These are phyloP conservation scores for Hericium erinaceus DNA, from an alignment of 768 basidiomycete species.

Conservation along the genomic window DNA sequence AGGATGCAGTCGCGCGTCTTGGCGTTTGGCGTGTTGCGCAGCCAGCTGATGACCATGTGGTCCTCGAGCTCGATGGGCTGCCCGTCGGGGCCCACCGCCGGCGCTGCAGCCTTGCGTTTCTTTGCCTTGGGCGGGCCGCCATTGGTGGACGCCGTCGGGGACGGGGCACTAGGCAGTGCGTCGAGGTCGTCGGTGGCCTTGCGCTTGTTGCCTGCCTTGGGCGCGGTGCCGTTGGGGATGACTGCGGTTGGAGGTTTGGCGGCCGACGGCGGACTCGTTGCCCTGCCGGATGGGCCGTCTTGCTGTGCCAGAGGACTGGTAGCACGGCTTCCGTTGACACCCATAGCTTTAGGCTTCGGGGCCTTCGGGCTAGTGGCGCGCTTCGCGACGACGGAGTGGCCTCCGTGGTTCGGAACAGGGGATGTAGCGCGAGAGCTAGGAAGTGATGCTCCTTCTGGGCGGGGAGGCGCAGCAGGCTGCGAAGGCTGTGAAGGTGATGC, in stretches of 20 bases:
- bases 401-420: constrained; percentile 51
- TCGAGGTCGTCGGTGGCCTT: constrained; percentile 39
- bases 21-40: constrained; percentile 57
- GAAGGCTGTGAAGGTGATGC: constrained; percentile 24
- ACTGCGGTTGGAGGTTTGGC: not conserved
- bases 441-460: constrained; percentile 25
- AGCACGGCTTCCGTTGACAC: constrained; percentile 36
- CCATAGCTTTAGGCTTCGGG: constrained; percentile 43
- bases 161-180: constrained; percentile 2
- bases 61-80: constrained; percentile 53
- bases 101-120: constrained; percentile 38
- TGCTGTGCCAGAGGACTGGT: constrained; percentile 45
- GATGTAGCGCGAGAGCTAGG: constrained; percentile 51
- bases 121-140: constrained; percentile 35
- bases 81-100: constrained; percentile 22
- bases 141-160: constrained; percentile 11
- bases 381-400: constrained; percentile 74
- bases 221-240: constrained; percentile 12
- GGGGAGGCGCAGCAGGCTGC: constrained; percentile 21
- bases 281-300: constrained; percentile 9
- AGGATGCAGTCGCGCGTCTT: constrained; percentile 75
- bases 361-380: constrained; percentile 77
- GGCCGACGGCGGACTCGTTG: constrained; percentile 26
- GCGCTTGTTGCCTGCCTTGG: constrained; percentile 38
- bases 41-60: constrained; percentile 64